Evolutionary conservation across 257 asterid genomes (phyloP).

Genomic region (Mentha longifolia): DNA sequence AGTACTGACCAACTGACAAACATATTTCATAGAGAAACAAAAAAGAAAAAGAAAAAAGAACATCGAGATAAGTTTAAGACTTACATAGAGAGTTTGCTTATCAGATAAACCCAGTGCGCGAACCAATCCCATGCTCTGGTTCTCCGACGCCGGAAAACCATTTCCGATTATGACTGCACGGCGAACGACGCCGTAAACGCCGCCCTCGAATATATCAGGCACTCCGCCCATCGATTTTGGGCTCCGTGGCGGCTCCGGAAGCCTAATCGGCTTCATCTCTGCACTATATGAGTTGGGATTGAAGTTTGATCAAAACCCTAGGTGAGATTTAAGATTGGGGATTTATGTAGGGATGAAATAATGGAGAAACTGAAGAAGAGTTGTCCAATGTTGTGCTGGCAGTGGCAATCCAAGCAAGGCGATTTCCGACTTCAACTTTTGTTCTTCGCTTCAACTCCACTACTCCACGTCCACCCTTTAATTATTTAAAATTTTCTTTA

Average conservation of each 20-base stretch:
- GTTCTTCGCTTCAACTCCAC: constrained; percentile 26
- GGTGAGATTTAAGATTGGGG: constrained; percentile 29
- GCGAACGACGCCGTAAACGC: constrained; percentile 71
- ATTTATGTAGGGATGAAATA: background rate
- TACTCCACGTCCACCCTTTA: background rate
- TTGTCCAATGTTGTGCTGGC: constrained; percentile 10
- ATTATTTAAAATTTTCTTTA: too few species aligned
- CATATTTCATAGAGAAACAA: background rate
- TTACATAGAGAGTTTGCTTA: constrained; percentile 72
- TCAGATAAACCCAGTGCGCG: constrained; percentile 88
- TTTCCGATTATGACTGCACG: constrained; percentile 92
- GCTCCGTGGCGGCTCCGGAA: constrained; percentile 94
- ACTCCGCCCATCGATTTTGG: constrained; percentile 67
- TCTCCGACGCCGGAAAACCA: constrained; percentile 91
- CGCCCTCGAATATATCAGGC: constrained; percentile 87
- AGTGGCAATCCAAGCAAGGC: background rate
- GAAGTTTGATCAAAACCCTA: constrained; percentile 38
- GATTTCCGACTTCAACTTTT: constrained; percentile 19
- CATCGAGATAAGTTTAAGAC: constrained; percentile 10
- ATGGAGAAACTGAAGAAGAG: background rate
- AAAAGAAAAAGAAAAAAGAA: constrained; percentile 7
- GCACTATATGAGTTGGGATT: background rate
- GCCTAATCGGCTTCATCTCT: constrained; percentile 87
- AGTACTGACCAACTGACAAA: constrained; percentile 7
- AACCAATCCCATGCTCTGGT: constrained; percentile 89